These are phyloP conservation scores for Magnolia officinalis DNA, from an alignment of 164 flowering plant species.

Conservation along the genomic window DNA sequence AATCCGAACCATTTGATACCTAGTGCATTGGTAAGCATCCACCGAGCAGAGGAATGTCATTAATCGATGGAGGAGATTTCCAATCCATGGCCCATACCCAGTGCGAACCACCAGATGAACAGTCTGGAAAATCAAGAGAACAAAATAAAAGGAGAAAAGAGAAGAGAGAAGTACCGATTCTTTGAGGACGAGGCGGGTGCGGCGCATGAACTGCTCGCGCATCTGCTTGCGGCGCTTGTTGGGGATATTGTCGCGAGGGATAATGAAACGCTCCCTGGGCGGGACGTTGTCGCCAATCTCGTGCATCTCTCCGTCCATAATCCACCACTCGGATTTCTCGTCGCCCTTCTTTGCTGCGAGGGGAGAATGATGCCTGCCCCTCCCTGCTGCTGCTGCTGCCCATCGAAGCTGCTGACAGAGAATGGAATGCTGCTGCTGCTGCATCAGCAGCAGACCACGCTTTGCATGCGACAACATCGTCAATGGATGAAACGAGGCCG, in stretches of 20 bases:
- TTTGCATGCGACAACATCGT: constrained; percentile 12
- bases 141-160: not conserved
- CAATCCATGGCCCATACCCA: too few species aligned
- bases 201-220: constrained; percentile 94
- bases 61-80: too few species aligned
- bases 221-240: constrained; percentile 86
- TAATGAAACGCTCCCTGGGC: constrained; percentile 74
- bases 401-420: constrained; percentile 12
- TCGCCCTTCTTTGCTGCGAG: constrained; percentile 36
- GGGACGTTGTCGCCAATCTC: constrained; percentile 96
- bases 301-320: constrained; percentile 93
- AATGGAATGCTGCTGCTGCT: constrained; percentile 2
- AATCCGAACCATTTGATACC: too few species aligned
- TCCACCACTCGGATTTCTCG: constrained; percentile 95
- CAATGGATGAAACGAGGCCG: not conserved
- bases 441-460: constrained; percentile 6
- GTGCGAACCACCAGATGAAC: not conserved
- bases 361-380: constrained; percentile 21
- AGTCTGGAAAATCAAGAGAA: not conserved
- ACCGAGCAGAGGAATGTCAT: too few species aligned
- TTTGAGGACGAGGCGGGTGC: constrained; percentile 89
- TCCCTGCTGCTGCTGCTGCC: not conserved
- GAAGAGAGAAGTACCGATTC: constrained; percentile 46
- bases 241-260: constrained; percentile 81
- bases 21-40: too few species aligned